Evolutionary conservation across 2,329 filamentous ascomycete species (phyloP).

Genomic region (Claviceps sp.): DNA sequence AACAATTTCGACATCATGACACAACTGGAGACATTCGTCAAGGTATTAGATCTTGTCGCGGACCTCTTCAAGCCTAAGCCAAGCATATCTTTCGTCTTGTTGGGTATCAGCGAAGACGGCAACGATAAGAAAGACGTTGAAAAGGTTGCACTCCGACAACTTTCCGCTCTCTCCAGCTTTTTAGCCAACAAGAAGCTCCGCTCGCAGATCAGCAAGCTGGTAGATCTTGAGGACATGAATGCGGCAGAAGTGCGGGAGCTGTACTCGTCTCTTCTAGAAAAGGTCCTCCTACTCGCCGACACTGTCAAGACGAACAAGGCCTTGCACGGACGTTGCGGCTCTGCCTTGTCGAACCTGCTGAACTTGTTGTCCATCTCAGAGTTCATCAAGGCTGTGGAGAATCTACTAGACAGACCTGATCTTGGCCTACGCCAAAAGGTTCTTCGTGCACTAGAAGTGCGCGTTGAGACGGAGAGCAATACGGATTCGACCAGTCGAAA

Average conservation of each 20-base stretch:
- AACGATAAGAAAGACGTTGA: conserved; percentile 32
- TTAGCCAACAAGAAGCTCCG: conserved; percentile 45
- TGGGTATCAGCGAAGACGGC: conserved; percentile 40
- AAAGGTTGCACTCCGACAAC: conserved; percentile 38
- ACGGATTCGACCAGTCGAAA: conserved; percentile 54
- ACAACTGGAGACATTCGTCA: conserved; percentile 67
- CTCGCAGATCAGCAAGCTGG: conserved; percentile 39
- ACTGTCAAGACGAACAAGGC: conserved; percentile 42
- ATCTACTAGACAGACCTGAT: conserved; percentile 62
- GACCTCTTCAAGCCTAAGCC: conserved; percentile 69
- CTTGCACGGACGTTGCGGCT: conserved; percentile 47
- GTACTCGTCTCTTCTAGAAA: conserved; percentile 56
- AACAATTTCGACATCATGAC: conserved; percentile 57
- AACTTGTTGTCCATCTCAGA: conserved; percentile 75
- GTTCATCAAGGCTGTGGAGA: conserved; percentile 79
- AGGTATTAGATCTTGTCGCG: conserved; percentile 59
- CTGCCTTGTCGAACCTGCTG: conserved; percentile 66
- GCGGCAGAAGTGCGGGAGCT: conserved; percentile 51
- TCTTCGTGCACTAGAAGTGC: conserved; percentile 64
- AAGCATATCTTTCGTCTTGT: conserved; percentile 55
- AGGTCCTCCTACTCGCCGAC: conserved; percentile 52
- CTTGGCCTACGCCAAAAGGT: conserved; percentile 67
- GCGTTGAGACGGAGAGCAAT: conserved; percentile 60
- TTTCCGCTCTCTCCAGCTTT: conserved; percentile 43
- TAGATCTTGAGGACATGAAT: conserved; percentile 51